Conservation (phyloP, 805 yeast species). For the Starmerella powellii region DNA sequence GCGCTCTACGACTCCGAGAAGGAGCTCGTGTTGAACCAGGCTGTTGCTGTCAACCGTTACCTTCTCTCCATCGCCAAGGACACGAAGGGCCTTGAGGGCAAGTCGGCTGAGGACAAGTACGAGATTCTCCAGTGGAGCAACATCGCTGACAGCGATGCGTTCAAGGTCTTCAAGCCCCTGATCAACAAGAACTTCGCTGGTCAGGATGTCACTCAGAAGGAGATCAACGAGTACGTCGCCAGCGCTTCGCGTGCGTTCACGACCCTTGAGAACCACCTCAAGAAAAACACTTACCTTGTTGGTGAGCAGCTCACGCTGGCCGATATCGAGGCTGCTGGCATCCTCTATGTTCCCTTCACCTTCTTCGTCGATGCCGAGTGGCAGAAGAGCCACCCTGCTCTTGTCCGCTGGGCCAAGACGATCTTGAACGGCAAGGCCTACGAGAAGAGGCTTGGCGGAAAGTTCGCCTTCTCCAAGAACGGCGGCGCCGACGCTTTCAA, state of each 20-base stretch:
- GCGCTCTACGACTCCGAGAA: constrained; percentile 16
- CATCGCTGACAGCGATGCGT: constrained; percentile 55
- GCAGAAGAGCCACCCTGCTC: constrained; percentile 51
- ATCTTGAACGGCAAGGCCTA: constrained; percentile 23
- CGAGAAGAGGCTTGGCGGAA: constrained; percentile 9
- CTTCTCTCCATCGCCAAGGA: constrained; percentile 20
- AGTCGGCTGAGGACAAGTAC: constrained; percentile 13
- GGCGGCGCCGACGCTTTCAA: constrained; percentile 4
- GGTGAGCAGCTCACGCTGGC: constrained; percentile 59
- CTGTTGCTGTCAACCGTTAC: constrained; percentile 21
- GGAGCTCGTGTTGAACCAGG: constrained; percentile 17
- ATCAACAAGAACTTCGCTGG: constrained; percentile 52
- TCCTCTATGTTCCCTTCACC: constrained; percentile 41
- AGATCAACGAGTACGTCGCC: constrained; percentile 36
- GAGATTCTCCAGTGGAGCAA: constrained; percentile 65
- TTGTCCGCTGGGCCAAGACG: constrained; percentile 62
- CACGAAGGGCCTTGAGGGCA: constrained; percentile 19
- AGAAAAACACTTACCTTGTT: constrained; percentile 53
- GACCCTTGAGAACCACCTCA: constrained; percentile 37
- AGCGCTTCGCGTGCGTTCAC: constrained; percentile 21
- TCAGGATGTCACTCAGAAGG: constrained; percentile 67
- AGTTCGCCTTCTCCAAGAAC: constrained; percentile 15
- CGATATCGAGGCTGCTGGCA: constrained; percentile 46
- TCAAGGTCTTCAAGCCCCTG: constrained; percentile 37
- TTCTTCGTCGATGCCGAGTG: constrained; percentile 29